Percentiles rank a stretch among this genome's conserved stretches.
These are phyloP conservation scores for Geranium incanum DNA, from an alignment of 441 rosid species.

Conservation along the genomic window DNA sequence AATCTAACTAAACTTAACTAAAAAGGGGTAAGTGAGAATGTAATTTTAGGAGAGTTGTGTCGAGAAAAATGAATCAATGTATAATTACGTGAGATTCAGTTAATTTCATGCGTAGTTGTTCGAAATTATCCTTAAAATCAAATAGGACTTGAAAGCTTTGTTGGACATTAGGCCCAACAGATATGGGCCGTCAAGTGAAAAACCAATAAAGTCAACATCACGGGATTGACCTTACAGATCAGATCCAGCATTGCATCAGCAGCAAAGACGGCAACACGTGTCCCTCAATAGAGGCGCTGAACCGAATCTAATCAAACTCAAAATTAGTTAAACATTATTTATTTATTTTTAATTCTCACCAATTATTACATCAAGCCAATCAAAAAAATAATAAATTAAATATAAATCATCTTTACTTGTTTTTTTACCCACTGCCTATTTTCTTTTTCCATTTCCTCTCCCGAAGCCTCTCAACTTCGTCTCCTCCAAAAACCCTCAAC, in stretches of 20 bases:
- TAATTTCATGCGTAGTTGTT: too few species aligned
- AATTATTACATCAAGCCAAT: conserved; percentile 1
- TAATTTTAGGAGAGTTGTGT: too few species aligned
- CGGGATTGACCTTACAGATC: not conserved
- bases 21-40: too few species aligned
- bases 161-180: not conserved
- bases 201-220: not conserved
- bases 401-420: not conserved
- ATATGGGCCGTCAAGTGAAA: not conserved
- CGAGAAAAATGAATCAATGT: too few species aligned
- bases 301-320: conserved; percentile 1
- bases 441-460: not conserved
- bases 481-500: conserved; percentile 13
- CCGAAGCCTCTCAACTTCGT: not conserved
- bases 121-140: too few species aligned
- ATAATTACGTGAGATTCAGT: too few species aligned
- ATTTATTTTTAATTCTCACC: conserved; percentile 3
- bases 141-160: too few species aligned
- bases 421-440: too few species aligned
- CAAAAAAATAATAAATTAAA: not conserved
- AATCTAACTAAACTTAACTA: too few species aligned
- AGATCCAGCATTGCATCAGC: not conserved
- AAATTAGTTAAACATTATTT: not conserved
- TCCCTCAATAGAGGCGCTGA: not conserved
- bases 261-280: conserved; percentile 2